phyloP scores from a whole-genome alignment of 257 asterid genomes.

The Solanum chmielewskii region DNA sequence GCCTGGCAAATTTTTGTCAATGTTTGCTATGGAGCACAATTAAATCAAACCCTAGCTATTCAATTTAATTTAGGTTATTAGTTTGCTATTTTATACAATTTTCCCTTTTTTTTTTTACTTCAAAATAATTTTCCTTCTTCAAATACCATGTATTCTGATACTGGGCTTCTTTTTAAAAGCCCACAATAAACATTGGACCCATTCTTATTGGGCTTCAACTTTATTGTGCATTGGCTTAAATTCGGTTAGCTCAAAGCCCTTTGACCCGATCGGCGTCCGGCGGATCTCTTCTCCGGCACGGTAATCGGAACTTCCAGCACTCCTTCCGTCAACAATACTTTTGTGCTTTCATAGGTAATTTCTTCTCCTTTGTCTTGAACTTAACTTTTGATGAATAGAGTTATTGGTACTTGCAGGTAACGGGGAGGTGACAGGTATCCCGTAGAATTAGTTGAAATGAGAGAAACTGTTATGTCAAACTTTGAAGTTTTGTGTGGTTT shows the following conservation, averaged over 20 bases:
- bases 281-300: neutral
- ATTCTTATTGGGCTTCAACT: neutral
- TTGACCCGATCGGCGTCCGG: neutral
- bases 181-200: neutral
- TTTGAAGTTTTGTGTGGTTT: neutral
- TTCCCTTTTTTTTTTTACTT: no score
- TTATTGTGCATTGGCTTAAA: neutral
- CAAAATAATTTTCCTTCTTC: neutral
- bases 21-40: no score
- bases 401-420: neutral
- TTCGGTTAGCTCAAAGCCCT: neutral
- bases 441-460: neutral
- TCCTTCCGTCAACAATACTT: neutral
- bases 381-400: neutral
- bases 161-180: neutral
- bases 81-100: no score
- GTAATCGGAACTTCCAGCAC: neutral
- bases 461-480: neutral
- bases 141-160: neutral
- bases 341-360: neutral
- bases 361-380: neutral
- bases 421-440: neutral
- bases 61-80: no score
- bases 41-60: no score
- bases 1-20: no score